phyloP scores from a whole-genome alignment of 805 yeast species.

The Komagataella pastoris region DNA sequence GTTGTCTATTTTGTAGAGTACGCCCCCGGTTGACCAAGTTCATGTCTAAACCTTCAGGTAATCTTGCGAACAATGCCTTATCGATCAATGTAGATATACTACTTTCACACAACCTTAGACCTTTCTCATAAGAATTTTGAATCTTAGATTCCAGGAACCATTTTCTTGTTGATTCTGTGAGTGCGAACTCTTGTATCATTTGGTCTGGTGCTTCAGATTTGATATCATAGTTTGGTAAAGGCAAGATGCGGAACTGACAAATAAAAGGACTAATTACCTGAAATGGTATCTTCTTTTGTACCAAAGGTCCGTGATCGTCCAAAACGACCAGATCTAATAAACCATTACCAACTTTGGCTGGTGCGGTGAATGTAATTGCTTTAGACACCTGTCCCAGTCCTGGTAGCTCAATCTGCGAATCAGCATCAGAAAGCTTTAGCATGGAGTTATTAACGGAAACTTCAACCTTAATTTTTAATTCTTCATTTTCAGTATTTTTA shows the following conservation, averaged over 20 bases:
- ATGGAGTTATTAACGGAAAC: neutral
- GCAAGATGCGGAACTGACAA: neutral
- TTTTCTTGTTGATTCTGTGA: neutral
- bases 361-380: neutral
- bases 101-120: neutral
- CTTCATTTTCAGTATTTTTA: neutral
- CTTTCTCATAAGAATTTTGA: neutral
- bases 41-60: neutral
- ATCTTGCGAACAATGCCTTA: neutral
- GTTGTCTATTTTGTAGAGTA: neutral
- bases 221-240: neutral
- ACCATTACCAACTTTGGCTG: neutral
- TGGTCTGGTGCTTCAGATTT: neutral
- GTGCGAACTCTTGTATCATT: neutral
- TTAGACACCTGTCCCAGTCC: neutral
- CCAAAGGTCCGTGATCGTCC: neutral
- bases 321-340: neutral
- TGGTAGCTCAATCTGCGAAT: neutral
- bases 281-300: neutral
- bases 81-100: neutral
- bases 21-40: neutral
- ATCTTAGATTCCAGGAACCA: neutral
- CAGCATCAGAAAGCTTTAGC: neutral
- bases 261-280: neutral
- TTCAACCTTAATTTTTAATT: neutral